Evolutionary conservation across 2,329 filamentous ascomycete genomes (phyloP), one percentile per base, ranked within the genome.

Genomic region (Calonectria multiphialidica): DNA sequence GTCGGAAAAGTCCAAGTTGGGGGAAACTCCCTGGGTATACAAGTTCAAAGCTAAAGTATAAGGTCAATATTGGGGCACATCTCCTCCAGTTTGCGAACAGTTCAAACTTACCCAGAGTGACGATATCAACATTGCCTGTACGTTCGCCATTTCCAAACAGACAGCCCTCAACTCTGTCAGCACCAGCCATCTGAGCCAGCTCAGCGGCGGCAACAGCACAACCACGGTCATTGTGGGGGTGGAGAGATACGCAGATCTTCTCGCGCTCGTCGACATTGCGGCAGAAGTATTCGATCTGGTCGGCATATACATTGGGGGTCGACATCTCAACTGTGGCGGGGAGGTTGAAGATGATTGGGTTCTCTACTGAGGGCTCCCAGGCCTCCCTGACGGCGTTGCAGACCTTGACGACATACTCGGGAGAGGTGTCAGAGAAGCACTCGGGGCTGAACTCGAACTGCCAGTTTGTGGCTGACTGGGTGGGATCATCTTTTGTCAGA

Each of bases 221-320:
- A 25, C 96, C 96, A 74, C 97, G 90, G 83, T 98, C 97, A 81
- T 98, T 98, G 86, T 99, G 96, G 10, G 95, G 94, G 83, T 98
- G 97, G 66, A 98, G 89, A 73, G 94, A 97, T 10, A 98, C 94
- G 79, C 93, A 94, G 63, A 98, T 90, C 86, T 95, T 97, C 80
- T 98, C 93, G 65, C 96, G 89, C 83, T 98, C 94, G 0, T 90
- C 89, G 81, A 98, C 95, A 82, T 96, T 89, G 65, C 89, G 91
- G 87, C 95, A 98, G 85, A 99, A 99, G 86, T 95, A 98, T 83
- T 99, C 97, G 74, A 99, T 94, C 86, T 97, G 94, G 81, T 99
- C 97, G 62, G 97, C 97, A 82, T 97, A 99, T 59, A 98, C 90
- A 82, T 99, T 99, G 40, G 96, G 96, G 1, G 97, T 98, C 0